Base-by-base conservation (phyloP, 2,329 filamentous ascomycete species). In the Dothiorella sarmentorum region DNA sequence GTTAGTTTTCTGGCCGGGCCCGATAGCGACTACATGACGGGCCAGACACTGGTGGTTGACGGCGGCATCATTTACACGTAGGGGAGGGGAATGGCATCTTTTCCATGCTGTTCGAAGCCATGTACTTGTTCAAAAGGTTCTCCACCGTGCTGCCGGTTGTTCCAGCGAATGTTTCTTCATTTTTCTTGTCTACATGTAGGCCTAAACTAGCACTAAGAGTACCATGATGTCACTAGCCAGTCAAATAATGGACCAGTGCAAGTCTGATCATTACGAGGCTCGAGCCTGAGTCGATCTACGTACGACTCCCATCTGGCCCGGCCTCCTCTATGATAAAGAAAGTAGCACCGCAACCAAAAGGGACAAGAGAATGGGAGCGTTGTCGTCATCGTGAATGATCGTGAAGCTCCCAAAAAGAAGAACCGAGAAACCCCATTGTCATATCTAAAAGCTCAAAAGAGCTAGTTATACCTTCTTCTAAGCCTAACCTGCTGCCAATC, bases 1-100 rank as follows among this genome's bases (percentile, higher is more conserved):
- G 85, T 89, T n/a, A 80, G 80, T 61, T 88, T 85, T 66, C 65
- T 88, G 61, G 79, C 79, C 1, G 77, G 82, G 10, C 75, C 74
- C n/a, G 85, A 88, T 63, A 81, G 78, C 44, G 81, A 88, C 62
- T 87, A 84, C 63, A 77, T 88, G 79, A 79, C 1, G 77, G 82
- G 10, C 75, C 74, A 17, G 85, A 88, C 63, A 81, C 78, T 44
- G 81, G 67, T 88, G 7, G 80, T 87, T 31, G 84, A 85, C 63
- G 83, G 83, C 0, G 83, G 83, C 0, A 81, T 84, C n/a, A 68
- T 81, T 6, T 81, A 79, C 44, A 78, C 37, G 15, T 59, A 49
- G 27, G 2, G n/a, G n/a, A n/a, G n/a, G n/a, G n/a, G n/a, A n/a
- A n/a, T n/a, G n/a, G n/a, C n/a, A n/a, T n/a, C n/a, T n/a, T n/a